Conservation (phyloP, 805 yeast genomes). For the Candida alai region DNA sequence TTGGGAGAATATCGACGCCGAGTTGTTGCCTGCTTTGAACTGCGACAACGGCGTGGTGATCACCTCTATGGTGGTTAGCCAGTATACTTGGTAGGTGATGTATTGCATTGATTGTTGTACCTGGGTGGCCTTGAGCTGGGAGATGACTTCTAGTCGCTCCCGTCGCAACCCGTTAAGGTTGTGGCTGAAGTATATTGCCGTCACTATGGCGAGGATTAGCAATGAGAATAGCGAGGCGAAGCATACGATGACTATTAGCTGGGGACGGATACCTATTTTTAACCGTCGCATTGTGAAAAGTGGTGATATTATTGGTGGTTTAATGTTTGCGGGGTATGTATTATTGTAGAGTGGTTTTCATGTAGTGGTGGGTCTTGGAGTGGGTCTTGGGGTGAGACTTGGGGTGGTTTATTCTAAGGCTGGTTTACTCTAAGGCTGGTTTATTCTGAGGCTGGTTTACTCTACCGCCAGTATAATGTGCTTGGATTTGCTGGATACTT, state of each 20-base stretch:
- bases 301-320: no score
- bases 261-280: slow-evolving; percentile 68
- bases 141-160: slow-evolving; percentile 70
- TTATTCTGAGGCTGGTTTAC: no score
- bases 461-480: no score
- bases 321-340: no score
- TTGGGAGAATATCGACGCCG: slow-evolving; percentile 39
- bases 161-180: slow-evolving; percentile 60
- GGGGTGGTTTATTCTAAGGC: no score
- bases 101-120: slow-evolving; percentile 62
- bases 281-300: slow-evolving; percentile 29
- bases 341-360: no score
- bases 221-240: slow-evolving; percentile 68
- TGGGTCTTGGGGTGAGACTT: no score
- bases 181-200: slow-evolving; percentile 66
- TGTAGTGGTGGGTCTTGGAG: no score
- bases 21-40: slow-evolving; percentile 69
- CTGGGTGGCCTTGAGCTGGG: slow-evolving; percentile 79
- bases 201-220: slow-evolving; percentile 67
- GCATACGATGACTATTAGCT: slow-evolving; percentile 67
- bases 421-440: no score
- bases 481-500: no score
- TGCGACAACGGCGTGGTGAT: slow-evolving; percentile 57
- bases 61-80: slow-evolving; percentile 59
- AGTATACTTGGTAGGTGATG: slow-evolving; percentile 63